Evolutionary conservation across 2,329 filamentous ascomycete genomes (phyloP), one percentile per base, ranked within the genome.

Genomic region (Lasiodiplodia hormozganensis): DNA sequence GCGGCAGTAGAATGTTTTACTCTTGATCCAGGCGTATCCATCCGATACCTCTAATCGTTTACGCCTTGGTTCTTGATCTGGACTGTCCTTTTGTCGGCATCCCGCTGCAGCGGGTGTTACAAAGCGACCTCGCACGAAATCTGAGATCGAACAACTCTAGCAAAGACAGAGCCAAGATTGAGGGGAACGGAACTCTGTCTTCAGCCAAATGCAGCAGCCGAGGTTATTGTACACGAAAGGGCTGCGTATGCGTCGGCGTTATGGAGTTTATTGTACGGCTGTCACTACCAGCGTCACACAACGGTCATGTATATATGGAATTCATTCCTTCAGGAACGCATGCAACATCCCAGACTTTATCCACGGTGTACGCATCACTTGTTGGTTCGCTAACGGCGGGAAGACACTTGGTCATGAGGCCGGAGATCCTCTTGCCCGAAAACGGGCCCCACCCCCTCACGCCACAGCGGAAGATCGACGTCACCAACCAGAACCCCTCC

Each of bases 341-440:
- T 54, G 49, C 62, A 43, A 25, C 51, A 18, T 53, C 49, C 11
- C 10, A 21, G 38, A 34, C 21, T 56, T 25, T 31, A 28, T 56
- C 34, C 62, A 21, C 51, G 5, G 16, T 4, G 31, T 43, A 47
- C 23, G 4, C 12, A 7, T 36, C 38, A 11, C 7, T 34, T 54
- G 49, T 56, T 54, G 49, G 62, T 56, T 65, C 62, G 52, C 52
- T 56, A 54, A 52, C n/a, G 34, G 40, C 49, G 34, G 21, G 49
- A 18, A 34, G 49, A 43, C 31, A 28, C 23, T 10, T 52, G 58
- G 60, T 64, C 60, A 64, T 64, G 47, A 65, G 51, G 34, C 36
- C 43, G 43, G 51, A 21, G 62, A 65, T 65, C 62, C 38, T 65
- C 49, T 65, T 65, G 36, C 51, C 62, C 62, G 51, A 65, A 65